A percentile compares a stretch with the other conserved stretches of the same genome.
phyloP scores from a whole-genome alignment of 1,284 basidiomycete genomes.

The Marasmius sp. region DNA sequence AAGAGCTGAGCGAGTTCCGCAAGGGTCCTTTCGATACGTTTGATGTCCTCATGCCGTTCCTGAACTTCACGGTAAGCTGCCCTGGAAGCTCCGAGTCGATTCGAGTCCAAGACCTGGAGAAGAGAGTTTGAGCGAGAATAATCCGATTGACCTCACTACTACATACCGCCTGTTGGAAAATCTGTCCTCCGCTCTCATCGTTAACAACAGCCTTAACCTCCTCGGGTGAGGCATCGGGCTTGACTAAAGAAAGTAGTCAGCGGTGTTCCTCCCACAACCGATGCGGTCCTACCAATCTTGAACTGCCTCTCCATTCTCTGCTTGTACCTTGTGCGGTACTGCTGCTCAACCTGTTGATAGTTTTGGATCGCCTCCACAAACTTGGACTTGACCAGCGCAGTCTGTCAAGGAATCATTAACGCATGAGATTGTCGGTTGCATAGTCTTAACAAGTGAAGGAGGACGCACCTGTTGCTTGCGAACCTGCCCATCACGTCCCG shows the following conservation, averaged over 20 bases:
- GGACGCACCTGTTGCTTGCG: conserved; percentile 76
- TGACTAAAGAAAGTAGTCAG: conserved; percentile 53
- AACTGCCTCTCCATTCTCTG: conserved; percentile 95
- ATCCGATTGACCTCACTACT: neutral
- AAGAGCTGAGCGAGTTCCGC: conserved; percentile 93
- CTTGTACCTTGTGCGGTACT: conserved; percentile 91
- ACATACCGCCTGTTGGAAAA: conserved; percentile 93
- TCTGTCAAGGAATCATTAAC: conserved; percentile 38
- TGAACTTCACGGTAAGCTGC: conserved; percentile 90
- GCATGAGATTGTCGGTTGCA: neutral
- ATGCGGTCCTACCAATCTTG: conserved; percentile 72
- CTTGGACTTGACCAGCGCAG: conserved; percentile 75
- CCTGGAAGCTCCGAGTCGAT: conserved; percentile 87
- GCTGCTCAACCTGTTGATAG: conserved; percentile 91
- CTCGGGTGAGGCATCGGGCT: conserved; percentile 92
- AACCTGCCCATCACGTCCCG: conserved; percentile 78
- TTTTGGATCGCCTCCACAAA: conserved; percentile 85
- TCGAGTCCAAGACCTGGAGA: conserved; percentile 81
- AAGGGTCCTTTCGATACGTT: conserved; percentile 84
- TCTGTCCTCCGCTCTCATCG: conserved; percentile 83
- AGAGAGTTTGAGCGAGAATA: conserved; percentile 1
- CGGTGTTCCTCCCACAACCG: neutral
- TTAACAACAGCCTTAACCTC: conserved; percentile 88
- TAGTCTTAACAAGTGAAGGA: neutral
- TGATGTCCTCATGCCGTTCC: conserved; percentile 86